Evolutionary conservation across 768 basidiomycete species (phyloP).

Genomic region (Naematelia encephala): DNA sequence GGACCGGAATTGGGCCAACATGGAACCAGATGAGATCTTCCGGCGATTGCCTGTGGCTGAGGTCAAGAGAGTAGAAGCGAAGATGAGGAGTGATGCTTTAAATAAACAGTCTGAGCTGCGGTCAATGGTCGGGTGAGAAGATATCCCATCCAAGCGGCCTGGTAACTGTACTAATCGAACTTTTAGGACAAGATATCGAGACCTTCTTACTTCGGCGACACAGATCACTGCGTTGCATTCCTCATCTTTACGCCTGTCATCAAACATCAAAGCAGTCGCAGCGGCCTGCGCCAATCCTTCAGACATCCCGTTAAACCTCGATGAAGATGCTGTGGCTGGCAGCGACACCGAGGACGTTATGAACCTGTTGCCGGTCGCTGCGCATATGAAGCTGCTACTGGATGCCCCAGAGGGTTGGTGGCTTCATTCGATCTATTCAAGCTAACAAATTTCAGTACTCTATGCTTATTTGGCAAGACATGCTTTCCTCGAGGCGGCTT

Average conservation of each 20-base stretch:
- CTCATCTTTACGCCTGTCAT: constrained; percentile 42
- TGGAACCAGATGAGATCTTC: constrained; percentile 51
- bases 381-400: constrained; percentile 83
- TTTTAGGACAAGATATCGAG: constrained; percentile 44
- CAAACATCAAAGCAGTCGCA: constrained; percentile 31
- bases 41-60: constrained; percentile 39
- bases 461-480: constrained; percentile 82
- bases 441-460: constrained; percentile 49
- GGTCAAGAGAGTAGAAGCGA: constrained; percentile 46
- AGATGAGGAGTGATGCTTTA: constrained; percentile 42
- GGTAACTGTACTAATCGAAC: no score
- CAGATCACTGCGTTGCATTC: constrained; percentile 46
- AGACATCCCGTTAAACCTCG: constrained; percentile 22
- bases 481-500: constrained; percentile 75
- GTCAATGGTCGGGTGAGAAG: constrained; percentile 46
- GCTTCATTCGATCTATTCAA: not conserved
- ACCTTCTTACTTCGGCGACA: constrained; percentile 49
- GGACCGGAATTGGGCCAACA: constrained; percentile 40
- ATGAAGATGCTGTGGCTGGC: constrained; percentile 16
- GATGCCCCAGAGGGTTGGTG: constrained; percentile 76
- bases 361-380: constrained; percentile 58
- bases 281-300: constrained; percentile 33
- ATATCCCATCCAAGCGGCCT: not conserved
- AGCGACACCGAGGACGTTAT: constrained; percentile 32
- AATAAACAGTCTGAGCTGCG: constrained; percentile 49